A percentile compares a stretch with the other conserved stretches of the same genome.
phyloP scores from a whole-genome alignment of 148 eudicot genomes.

The Nepenthes gracilis region DNA sequence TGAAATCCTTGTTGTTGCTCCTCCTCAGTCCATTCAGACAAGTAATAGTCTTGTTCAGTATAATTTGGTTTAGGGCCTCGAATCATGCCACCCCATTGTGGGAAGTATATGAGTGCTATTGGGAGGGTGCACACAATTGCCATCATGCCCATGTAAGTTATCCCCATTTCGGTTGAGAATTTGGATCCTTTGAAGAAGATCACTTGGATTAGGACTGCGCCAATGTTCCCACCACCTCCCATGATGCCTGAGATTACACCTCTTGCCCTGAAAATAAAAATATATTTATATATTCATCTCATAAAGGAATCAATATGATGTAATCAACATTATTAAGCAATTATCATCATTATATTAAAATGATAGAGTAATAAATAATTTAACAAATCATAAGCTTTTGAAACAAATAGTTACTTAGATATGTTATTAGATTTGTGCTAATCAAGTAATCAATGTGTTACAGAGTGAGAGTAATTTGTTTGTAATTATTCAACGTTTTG shows the following conservation, averaged over 20 bases:
- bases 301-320: no score
- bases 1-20: constrained; percentile 42
- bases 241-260: constrained; percentile 45
- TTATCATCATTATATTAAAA: no score
- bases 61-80: constrained; percentile 14
- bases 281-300: no score
- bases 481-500: no score
- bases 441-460: no score
- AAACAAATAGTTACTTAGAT: no score
- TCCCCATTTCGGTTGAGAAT: constrained; percentile 14
- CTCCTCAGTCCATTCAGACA: constrained; percentile 30
- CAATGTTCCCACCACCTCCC: constrained; percentile 49
- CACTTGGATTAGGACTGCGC: constrained; percentile 39
- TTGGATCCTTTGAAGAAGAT: constrained; percentile 23
- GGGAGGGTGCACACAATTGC: constrained; percentile 35
- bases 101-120: constrained; percentile 31
- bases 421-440: no score
- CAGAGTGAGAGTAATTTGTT: no score
- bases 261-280: neutral
- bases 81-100: constrained; percentile 59
- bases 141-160: constrained; percentile 45
- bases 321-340: no score
- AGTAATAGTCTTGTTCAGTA: constrained; percentile 31
- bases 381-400: no score
- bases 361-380: no score